These are phyloP conservation scores for Linum usitatissimum DNA, from an alignment of 345 rosid genomes.

Conservation along the genomic window DNA sequence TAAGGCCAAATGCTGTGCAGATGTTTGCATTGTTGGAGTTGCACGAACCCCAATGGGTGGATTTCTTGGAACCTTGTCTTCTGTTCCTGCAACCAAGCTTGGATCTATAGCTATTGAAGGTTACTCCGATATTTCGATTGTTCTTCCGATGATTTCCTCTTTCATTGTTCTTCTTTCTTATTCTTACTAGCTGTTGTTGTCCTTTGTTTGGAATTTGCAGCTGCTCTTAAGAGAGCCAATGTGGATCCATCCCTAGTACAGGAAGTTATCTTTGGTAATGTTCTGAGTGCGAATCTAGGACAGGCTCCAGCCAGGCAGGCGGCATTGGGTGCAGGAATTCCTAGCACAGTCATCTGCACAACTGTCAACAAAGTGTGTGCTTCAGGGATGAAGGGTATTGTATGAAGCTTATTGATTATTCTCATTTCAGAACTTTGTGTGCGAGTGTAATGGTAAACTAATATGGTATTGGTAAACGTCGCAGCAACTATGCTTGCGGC, in stretches of 20 bases:
- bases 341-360: constrained; percentile 76
- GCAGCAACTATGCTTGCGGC: constrained; percentile 92
- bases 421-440: background rate
- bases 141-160: background rate
- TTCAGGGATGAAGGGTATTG: constrained; percentile 94
- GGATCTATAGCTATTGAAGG: constrained; percentile 87
- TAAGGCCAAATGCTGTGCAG: constrained; percentile 22
- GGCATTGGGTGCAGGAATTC: constrained; percentile 87
- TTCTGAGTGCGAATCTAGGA: constrained; percentile 91
- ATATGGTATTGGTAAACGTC: constrained; percentile 6
- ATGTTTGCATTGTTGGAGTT: constrained; percentile 96
- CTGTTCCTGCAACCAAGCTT: constrained; percentile 83
- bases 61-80: constrained; percentile 77
- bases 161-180: background rate
- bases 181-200: background rate
- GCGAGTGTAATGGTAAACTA: background rate
- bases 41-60: constrained; percentile 98
- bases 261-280: constrained; percentile 93
- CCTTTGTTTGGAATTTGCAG: constrained; percentile 28
- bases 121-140: constrained; percentile 11
- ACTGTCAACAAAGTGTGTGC: constrained; percentile 97
- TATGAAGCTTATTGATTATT: background rate
- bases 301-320: constrained; percentile 99
- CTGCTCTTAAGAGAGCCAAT: constrained; percentile 83
- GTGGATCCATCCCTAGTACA: constrained; percentile 79